phyloP scores from a whole-genome alignment of 2,329 filamentous ascomycete species.

The Moelleriella libera region DNA sequence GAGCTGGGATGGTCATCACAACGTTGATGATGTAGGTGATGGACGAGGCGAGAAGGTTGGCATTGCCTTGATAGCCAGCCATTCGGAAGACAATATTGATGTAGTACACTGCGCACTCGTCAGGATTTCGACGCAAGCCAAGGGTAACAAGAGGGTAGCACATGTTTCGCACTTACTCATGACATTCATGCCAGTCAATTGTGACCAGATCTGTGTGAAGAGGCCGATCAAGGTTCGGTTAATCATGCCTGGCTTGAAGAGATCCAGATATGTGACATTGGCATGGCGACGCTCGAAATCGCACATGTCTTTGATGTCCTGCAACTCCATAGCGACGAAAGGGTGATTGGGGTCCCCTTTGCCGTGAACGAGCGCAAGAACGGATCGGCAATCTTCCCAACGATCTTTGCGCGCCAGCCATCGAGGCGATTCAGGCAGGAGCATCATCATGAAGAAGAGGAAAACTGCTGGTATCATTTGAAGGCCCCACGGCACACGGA shows the following conservation, averaged over 20 bases:
- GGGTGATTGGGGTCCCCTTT: conserved; percentile 49
- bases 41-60: conserved; percentile 38
- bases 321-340: conserved; percentile 53
- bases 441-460: conserved; percentile 43
- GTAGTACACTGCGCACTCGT: conserved; percentile 39
- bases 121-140: neutral
- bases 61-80: conserved; percentile 26
- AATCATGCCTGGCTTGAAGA: conserved; percentile 55
- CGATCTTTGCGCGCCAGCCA: conserved; percentile 51
- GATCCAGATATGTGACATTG: conserved; percentile 56
- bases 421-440: conserved; percentile 47
- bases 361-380: conserved; percentile 45
- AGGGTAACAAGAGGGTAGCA: neutral
- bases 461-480: conserved; percentile 49
- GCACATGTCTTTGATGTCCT: conserved; percentile 59
- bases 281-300: conserved; percentile 59
- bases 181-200: conserved; percentile 41
- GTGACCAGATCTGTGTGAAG: conserved; percentile 41
- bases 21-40: conserved; percentile 64
- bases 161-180: conserved; percentile 33
- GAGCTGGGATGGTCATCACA: conserved; percentile 60
- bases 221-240: conserved; percentile 36
- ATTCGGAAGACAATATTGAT: conserved; percentile 30
- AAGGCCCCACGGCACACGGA: conserved; percentile 50
- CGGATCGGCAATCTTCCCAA: conserved; percentile 40